phyloP scores from a whole-genome alignment of 192 early-diverging fungal species.

The Entophlyctis luteolus region DNA sequence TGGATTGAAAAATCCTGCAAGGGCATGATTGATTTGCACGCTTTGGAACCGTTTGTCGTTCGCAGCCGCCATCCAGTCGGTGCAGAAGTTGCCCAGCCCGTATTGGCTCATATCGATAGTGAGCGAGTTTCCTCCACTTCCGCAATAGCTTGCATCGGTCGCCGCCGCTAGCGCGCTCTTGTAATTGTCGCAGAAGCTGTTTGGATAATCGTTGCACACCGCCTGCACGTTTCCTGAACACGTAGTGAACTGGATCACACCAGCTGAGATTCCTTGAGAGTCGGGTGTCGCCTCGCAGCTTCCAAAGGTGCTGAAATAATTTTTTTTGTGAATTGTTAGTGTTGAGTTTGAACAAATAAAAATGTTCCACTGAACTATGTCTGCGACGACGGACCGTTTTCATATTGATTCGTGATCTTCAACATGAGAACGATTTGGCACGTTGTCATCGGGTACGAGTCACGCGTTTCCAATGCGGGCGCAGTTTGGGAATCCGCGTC shows the following conservation, averaged over 20 bases:
- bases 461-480: background rate
- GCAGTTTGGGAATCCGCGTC: background rate
- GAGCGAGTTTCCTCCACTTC: background rate
- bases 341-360: background rate
- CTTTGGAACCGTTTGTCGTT: background rate
- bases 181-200: background rate
- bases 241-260: conserved; percentile 28
- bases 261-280: conserved; percentile 27
- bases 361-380: background rate
- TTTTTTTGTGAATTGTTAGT: background rate
- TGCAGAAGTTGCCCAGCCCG: conserved; percentile 17
- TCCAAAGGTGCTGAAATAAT: background rate
- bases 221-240: background rate
- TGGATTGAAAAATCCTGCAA: no score
- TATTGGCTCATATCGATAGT: background rate
- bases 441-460: background rate
- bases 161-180: background rate
- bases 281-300: conserved; percentile 9
- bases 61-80: conserved; percentile 2
- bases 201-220: conserved; percentile 10
- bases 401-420: background rate
- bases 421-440: background rate
- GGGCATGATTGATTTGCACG: no score
- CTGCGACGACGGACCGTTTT: background rate
- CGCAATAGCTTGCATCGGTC: background rate